Evolutionary conservation across 2,329 filamentous ascomycete species (phyloP).

Genomic region (Hirsutella thompsonii): DNA sequence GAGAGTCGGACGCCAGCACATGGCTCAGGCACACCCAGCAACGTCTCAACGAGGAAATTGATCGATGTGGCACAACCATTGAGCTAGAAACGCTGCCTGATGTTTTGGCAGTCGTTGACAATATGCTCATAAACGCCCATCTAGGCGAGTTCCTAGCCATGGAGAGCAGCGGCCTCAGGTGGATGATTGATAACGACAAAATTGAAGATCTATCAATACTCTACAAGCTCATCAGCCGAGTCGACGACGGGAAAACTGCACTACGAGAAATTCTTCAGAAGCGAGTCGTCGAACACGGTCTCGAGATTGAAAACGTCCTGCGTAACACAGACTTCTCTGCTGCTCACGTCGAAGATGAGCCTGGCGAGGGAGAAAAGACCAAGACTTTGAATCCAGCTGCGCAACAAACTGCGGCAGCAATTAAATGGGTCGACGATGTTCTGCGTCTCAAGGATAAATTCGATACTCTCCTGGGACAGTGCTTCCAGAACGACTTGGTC

Average conservation of each 20-base stretch:
- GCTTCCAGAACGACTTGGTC: constrained; percentile 63
- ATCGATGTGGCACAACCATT: constrained; percentile 72
- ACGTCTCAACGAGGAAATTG: constrained; percentile 67
- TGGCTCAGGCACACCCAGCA: constrained; percentile 69
- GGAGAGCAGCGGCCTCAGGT: constrained; percentile 69
- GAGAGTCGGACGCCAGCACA: constrained; percentile 64
- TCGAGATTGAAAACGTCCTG: constrained; percentile 64
- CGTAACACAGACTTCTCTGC: constrained; percentile 40
- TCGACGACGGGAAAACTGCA: constrained; percentile 60
- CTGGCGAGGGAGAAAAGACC: constrained; percentile 25
- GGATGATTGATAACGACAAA: constrained; percentile 87
- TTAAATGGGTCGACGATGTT: constrained; percentile 93
- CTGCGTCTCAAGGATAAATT: constrained; percentile 80
- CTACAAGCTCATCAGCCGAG: constrained; percentile 64
- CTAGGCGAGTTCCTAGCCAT: constrained; percentile 73
- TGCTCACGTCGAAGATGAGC: constrained; percentile 28
- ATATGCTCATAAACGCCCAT: constrained; percentile 65
- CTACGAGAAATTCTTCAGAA: constrained; percentile 59
- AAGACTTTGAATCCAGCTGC: constrained; percentile 39
- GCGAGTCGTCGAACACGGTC: constrained; percentile 67
- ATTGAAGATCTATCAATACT: constrained; percentile 66
- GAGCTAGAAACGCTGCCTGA: constrained; percentile 59
- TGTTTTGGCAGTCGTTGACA: constrained; percentile 65
- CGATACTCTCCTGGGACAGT: constrained; percentile 60
- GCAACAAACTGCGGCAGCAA: constrained; percentile 73